These are phyloP conservation scores for Pterulicium gracile DNA, from an alignment of 1,284 basidiomycete genomes.

Conservation along the genomic window DNA sequence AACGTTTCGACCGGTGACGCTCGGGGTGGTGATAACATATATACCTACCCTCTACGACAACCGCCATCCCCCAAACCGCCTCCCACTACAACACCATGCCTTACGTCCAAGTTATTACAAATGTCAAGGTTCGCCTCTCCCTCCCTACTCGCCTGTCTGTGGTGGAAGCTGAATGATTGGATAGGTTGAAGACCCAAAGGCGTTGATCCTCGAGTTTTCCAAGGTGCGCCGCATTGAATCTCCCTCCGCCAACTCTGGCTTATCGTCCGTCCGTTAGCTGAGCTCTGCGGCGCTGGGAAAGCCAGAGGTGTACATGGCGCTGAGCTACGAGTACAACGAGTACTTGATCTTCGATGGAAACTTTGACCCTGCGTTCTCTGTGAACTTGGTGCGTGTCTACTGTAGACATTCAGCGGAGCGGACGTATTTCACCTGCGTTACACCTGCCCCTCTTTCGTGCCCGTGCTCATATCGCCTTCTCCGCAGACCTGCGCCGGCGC, in stretches of 20 bases:
- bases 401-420: too few species aligned
- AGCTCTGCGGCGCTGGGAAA: constrained; percentile 17
- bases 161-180: too few species aligned
- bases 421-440: neutral
- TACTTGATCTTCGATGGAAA: constrained; percentile 25
- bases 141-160: neutral
- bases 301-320: constrained; percentile 24
- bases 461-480: neutral
- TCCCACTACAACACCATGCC: constrained; percentile 23
- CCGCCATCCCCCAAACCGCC: neutral
- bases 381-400: constrained; percentile 22
- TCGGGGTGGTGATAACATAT: too few species aligned
- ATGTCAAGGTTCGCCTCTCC: constrained; percentile 19
- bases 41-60: neutral
- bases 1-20: too few species aligned
- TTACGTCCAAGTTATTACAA: constrained; percentile 26
- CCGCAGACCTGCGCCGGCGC: constrained; percentile 24
- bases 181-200: constrained; percentile 21
- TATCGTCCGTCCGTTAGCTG: constrained; percentile 19
- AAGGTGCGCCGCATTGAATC: constrained; percentile 15
- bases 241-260: neutral
- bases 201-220: constrained; percentile 25
- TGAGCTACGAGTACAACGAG: constrained; percentile 25
- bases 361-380: constrained; percentile 27
- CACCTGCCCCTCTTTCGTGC: neutral